A percentile compares a stretch with the other conserved stretches of the same genome.
phyloP scores from a whole-genome alignment of 1,139 yeast genomes.

The Kodamaea sp. region DNA sequence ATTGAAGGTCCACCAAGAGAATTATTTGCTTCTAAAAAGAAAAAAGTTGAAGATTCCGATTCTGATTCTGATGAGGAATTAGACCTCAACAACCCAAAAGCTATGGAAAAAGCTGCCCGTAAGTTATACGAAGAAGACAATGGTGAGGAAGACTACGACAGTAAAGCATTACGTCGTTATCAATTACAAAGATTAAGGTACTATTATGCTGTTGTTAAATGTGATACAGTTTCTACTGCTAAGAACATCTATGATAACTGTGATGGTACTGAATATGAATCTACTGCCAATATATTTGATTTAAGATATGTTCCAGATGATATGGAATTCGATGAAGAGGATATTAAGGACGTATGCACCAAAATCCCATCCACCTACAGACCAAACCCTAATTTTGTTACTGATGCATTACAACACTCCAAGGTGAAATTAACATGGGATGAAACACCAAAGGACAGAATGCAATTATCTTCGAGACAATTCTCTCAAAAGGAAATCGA shows the following conservation, averaged over 20 bases:
- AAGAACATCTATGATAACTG: conserved; percentile 74
- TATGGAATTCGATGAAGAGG: conserved; percentile 73
- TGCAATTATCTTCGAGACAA: conserved; percentile 72
- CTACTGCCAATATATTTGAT: conserved; percentile 93
- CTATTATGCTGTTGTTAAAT: conserved; percentile 87
- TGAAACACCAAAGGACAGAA: conserved; percentile 90
- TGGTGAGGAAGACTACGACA: conserved; percentile 69
- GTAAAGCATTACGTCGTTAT: conserved; percentile 61
- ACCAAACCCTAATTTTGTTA: conserved; percentile 76
- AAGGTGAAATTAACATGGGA: conserved; percentile 96
- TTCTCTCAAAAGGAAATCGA: conserved; percentile 89
- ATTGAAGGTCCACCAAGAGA: conserved; percentile 91
- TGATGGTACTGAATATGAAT: conserved; percentile 94
- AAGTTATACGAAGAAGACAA: conserved; percentile 69
- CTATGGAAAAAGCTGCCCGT: conserved; percentile 52
- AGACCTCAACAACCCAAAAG: conserved; percentile 41
- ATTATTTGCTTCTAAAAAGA: conserved; percentile 50
- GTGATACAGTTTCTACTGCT: conserved; percentile 75
- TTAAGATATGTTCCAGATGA: conserved; percentile 89
- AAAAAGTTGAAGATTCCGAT: conserved; percentile 20
- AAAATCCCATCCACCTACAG: conserved; percentile 73
- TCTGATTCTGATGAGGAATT: conserved; percentile 46
- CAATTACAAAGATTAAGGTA: conserved; percentile 86
- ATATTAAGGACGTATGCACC: conserved; percentile 68
- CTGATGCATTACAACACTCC: conserved; percentile 91